A percentile compares a stretch with the other conserved stretches of the same genome.
These are phyloP conservation scores for Mycena haematopus DNA, from an alignment of 768 basidiomycete genomes.

Conservation along the genomic window DNA sequence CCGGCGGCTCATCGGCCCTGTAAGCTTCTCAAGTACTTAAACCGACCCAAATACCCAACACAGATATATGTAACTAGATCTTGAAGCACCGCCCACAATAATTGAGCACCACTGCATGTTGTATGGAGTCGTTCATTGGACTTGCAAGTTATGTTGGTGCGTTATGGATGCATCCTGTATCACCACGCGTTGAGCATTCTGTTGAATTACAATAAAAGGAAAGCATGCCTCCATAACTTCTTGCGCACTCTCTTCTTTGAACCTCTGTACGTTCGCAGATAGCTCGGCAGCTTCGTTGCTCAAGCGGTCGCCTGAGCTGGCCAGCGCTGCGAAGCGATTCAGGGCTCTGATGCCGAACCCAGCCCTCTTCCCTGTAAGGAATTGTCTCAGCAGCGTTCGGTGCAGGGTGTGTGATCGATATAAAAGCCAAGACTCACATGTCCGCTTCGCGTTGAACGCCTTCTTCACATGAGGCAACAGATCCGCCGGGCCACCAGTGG, in stretches of 20 bases:
- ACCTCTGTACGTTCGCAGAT: conserved; percentile 64
- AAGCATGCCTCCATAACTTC: conserved; percentile 41
- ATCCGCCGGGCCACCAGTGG: conserved; percentile 70
- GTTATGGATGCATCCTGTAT: conserved; percentile 50
- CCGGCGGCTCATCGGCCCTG: neutral
- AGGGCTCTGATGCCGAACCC: conserved; percentile 87
- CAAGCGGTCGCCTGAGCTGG: conserved; percentile 42
- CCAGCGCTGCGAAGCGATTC: conserved; percentile 75
- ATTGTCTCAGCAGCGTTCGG: too few species aligned
- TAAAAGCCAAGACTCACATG: conserved; percentile 60
- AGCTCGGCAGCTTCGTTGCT: conserved; percentile 53
- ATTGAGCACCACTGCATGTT: too few species aligned
- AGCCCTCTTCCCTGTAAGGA: conserved; percentile 78
- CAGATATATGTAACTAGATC: too few species aligned
- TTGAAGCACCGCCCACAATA: neutral
- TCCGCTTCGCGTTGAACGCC: conserved; percentile 86
- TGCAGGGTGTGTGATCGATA: too few species aligned
- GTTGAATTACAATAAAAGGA: neutral
- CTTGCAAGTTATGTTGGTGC: conserved; percentile 50
- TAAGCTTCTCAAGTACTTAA: too few species aligned
- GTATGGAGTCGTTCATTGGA: neutral
- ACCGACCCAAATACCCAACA: neutral
- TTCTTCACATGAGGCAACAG: conserved; percentile 89
- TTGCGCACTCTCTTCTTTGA: conserved; percentile 84
- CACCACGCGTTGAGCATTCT: conserved; percentile 3